Evolutionary conservation across 1,284 basidiomycete genomes (phyloP).

Genomic region (Paramarasmius palmivorus): DNA sequence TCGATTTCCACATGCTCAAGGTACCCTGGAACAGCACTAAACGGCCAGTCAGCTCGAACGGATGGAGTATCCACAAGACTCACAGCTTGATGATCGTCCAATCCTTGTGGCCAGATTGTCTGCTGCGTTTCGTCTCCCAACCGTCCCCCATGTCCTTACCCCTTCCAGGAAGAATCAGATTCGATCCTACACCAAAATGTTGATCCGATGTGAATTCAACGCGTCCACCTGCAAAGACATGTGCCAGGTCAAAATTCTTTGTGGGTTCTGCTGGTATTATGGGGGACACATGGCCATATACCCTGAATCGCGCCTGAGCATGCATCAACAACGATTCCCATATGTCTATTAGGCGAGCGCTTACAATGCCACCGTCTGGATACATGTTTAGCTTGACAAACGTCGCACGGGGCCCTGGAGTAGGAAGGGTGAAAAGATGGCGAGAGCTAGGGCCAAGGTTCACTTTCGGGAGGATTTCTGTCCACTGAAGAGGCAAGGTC

Average conservation of each 20-base stretch:
- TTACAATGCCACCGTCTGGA: conserved; percentile 93
- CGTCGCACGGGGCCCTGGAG: conserved; percentile 55
- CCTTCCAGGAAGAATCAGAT: conserved; percentile 89
- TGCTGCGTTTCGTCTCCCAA: conserved; percentile 95
- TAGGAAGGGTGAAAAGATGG: conserved; percentile 80
- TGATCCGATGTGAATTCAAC: conserved; percentile 86
- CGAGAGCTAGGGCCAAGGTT: conserved; percentile 80
- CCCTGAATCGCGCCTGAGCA: conserved; percentile 79
- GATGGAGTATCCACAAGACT: conserved; percentile 29
- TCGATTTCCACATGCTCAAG: conserved; percentile 87
- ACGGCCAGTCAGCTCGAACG: conserved; percentile 10
- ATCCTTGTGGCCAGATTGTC: conserved; percentile 80
- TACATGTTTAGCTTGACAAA: conserved; percentile 95
- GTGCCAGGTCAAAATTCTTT: conserved; percentile 79
- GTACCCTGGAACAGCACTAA: conserved; percentile 66
- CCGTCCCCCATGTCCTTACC: conserved; percentile 95
- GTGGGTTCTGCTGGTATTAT: conserved; percentile 56
- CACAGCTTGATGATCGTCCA: conserved; percentile 91
- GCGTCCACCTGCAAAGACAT: conserved; percentile 87
- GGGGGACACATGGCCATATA: conserved; percentile 79
- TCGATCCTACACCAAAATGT: conserved; percentile 92
- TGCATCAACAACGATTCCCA: neutral
- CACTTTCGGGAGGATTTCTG: conserved; percentile 74
- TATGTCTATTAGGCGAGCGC: conserved; percentile 27
- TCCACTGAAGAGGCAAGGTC: conserved; percentile 58